phyloP scores from a whole-genome alignment of 441 rosid species.

The Iberis amara region DNA sequence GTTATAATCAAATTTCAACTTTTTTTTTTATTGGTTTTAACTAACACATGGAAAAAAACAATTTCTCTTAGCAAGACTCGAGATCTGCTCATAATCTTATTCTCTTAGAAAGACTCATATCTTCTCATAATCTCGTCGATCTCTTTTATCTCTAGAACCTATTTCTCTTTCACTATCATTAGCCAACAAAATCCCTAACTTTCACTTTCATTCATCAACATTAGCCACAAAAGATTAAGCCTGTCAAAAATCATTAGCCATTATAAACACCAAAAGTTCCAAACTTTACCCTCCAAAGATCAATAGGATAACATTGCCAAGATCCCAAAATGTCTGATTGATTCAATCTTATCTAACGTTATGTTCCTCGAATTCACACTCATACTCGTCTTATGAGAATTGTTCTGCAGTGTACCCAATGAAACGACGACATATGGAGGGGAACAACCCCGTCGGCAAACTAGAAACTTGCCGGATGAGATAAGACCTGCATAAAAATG shows the following conservation, averaged over 20 bases:
- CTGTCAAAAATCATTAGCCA: slow-evolving; percentile 27
- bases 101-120: slow-evolving; percentile 72
- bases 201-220: slow-evolving; percentile 97
- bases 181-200: slow-evolving; percentile 64
- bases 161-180: slow-evolving; percentile 76
- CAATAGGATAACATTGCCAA: too few species aligned
- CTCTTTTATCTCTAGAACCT: slow-evolving; percentile 81
- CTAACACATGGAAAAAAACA: too few species aligned
- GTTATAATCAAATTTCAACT: too few species aligned
- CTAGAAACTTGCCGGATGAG: slow-evolving; percentile 17
- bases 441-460: slow-evolving; percentile 19
- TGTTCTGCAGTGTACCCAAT: slow-evolving; percentile 64
- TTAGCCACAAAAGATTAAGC: slow-evolving; percentile 92
- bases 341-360: slow-evolving; percentile 36
- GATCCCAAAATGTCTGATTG: background rate
- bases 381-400: slow-evolving; percentile 95
- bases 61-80: too few species aligned
- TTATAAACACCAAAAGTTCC: background rate
- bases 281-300: background rate
- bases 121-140: slow-evolving; percentile 92
- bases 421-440: slow-evolving; percentile 33
- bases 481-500: slow-evolving; percentile 17
- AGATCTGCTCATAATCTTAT: too few species aligned
- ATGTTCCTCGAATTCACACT: slow-evolving; percentile 76
- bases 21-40: too few species aligned